Percentiles rank a stretch among this genome's conserved stretches.
phyloP scores from a whole-genome alignment of 1,284 basidiomycete genomes.

The Boletus putidus region DNA sequence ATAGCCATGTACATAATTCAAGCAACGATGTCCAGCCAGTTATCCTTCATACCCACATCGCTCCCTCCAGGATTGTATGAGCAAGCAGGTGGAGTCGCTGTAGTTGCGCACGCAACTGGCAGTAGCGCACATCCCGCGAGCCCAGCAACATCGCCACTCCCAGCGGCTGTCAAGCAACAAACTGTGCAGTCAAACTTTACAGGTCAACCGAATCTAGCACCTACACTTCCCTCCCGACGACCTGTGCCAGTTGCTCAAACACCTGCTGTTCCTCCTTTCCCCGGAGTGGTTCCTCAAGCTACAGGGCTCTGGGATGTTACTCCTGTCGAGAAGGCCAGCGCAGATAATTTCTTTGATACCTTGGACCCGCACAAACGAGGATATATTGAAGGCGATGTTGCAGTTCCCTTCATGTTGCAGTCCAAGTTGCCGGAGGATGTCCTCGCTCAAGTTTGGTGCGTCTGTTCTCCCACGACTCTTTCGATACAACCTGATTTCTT shows the following conservation, averaged over 20 bases:
- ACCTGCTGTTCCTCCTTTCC: constrained; percentile 28
- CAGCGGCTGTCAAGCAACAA: constrained; percentile 33
- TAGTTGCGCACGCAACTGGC: constrained; percentile 61
- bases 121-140: constrained; percentile 55
- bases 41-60: constrained; percentile 71
- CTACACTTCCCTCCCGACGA: constrained; percentile 29
- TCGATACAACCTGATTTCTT: constrained; percentile 15
- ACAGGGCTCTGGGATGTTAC: constrained; percentile 78
- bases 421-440: constrained; percentile 84
- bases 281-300: constrained; percentile 31
- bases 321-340: constrained; percentile 73
- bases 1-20: constrained; percentile 98
- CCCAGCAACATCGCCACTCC: constrained; percentile 45
- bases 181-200: constrained; percentile 62
- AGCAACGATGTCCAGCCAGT: constrained; percentile 80
- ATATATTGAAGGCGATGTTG: constrained; percentile 89
- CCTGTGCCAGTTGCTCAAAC: constrained; percentile 19
- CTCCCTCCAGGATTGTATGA: constrained; percentile 94
- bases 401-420: constrained; percentile 95
- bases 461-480: constrained; percentile 3
- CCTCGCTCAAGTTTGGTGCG: constrained; percentile 90
- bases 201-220: constrained; percentile 44
- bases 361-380: constrained; percentile 80
- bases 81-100: constrained; percentile 60
- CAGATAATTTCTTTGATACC: constrained; percentile 82